Base-by-base conservation (phyloP, 78 protist species). In the Monosiga brevicollis region DNA sequence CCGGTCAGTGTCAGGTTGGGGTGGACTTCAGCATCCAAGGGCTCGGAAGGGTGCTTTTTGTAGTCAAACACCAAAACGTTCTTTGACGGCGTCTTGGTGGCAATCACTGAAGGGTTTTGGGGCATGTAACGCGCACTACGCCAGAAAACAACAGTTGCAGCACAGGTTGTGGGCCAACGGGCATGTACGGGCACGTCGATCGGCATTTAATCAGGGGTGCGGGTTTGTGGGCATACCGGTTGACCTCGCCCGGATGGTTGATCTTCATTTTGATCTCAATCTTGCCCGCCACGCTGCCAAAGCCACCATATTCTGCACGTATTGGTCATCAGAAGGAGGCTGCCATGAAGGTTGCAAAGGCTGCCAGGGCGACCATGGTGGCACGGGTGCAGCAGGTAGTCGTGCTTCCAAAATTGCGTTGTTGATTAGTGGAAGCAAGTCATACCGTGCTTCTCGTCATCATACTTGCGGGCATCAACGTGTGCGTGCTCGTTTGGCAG, bases 171-270 rank as follows among this genome's bases (percentile, higher is more conserved):
- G n/a, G n/a, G n/a, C n/a, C n/a, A n/a, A n/a, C n/a, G n/a, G n/a
- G n/a, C n/a, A n/a, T n/a, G n/a, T n/a, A n/a, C n/a, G n/a, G n/a
- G n/a, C n/a, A n/a, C n/a, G n/a, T n/a, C n/a, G n/a, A n/a, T n/a
- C n/a, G n/a, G n/a, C n/a, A n/a, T n/a, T n/a, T n/a, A n/a, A n/a
- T n/a, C n/a, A n/a, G n/a, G n/a, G n/a, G n/a, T n/a, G n/a, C n/a
- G n/a, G n/a, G n/a, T n/a, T n/a, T n/a, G n/a, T n/a, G n/a, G n/a
- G n/a, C n/a, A n/a, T 15, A 49, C 62, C 97, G 86, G 81, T 96
- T 91, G 25, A 95, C 95, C 49, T 94, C 98, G 37, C 97, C 97
- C 11, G 94, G 91, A 78, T 96, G 98, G 72, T 81, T 88, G 62
- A 96, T 96, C 35, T 42, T 35, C 75, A 91, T 89, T 36, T 71